Evolutionary conservation across 306 rosid genomes (phyloP).

Genomic region (Gillenia trifoliata): DNA sequence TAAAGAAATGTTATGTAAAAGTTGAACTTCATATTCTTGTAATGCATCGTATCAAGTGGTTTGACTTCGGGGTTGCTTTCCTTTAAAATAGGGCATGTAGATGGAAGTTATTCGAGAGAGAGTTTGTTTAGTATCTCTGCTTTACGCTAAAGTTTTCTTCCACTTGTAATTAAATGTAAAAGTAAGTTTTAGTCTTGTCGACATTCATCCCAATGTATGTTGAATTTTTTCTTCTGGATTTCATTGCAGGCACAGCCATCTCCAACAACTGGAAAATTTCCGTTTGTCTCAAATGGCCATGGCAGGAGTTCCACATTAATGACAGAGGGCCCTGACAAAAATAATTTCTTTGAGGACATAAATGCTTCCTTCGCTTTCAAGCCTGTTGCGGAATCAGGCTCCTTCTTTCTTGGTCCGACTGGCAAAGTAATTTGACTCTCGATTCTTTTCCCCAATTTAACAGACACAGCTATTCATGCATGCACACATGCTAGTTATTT

Average conservation of each 20-base stretch:
- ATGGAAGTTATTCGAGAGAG: not conserved
- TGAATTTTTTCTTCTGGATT: conserved; percentile 32
- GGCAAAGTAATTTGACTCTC: conserved; percentile 52
- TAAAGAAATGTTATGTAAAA: too few species aligned
- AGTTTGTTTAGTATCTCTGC: not conserved
- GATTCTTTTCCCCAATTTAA: not conserved
- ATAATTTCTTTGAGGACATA: conserved; percentile 36
- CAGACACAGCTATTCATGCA: not conserved
- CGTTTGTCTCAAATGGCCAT: conserved; percentile 45
- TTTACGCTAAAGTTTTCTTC: not conserved
- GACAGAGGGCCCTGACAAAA: conserved; percentile 41
- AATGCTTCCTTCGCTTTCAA: conserved; percentile 67
- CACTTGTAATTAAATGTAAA: not conserved
- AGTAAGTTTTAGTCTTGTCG: conserved; percentile 5
- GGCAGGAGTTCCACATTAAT: conserved; percentile 28
- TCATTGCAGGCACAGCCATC: conserved; percentile 83
- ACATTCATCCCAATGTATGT: conserved; percentile 7
- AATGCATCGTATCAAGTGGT: not conserved
- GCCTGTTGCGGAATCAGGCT: conserved; percentile 49
- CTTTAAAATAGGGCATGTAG: not conserved
- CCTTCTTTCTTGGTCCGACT: conserved; percentile 52
- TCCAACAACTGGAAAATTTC: conserved; percentile 89
- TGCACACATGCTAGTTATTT: conserved; percentile 4
- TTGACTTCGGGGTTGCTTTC: not conserved
- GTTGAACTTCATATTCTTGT: not conserved